Percentiles rank a stretch among this genome's conserved stretches.
These are phyloP conservation scores for Basidiobolus meristosporus DNA, from an alignment of 371 early-diverging fungal genomes.

Conservation along the genomic window DNA sequence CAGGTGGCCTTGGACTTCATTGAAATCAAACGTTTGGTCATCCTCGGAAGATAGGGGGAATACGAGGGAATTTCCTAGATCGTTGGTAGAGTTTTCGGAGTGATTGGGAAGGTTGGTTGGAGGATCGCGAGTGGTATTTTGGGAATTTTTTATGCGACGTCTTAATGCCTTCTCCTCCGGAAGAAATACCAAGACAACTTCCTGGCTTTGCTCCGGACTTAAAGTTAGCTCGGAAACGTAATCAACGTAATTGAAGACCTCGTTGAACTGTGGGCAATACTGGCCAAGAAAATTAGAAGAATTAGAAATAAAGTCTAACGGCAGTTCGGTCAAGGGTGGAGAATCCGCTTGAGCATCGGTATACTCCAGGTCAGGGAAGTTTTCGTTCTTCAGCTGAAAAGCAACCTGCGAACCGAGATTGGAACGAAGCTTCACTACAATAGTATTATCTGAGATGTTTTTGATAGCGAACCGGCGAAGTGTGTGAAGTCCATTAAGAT, in stretches of 20 bases:
- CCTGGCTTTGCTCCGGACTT: conserved; percentile 29
- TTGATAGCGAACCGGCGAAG: conserved; percentile 50
- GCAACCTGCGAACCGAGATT: conserved; percentile 66
- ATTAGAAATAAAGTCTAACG: conserved; percentile 21
- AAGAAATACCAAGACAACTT: conserved; percentile 56
- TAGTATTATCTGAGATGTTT: conserved; percentile 30
- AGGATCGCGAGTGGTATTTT: not conserved
- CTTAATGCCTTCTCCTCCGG: conserved; percentile 13
- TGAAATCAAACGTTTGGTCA: no score
- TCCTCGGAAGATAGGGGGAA: no score
- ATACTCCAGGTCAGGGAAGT: conserved; percentile 21
- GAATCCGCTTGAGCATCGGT: not conserved
- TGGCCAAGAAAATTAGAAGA: conserved; percentile 23
- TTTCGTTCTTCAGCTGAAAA: conserved; percentile 78
- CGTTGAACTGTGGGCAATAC: conserved; percentile 47
- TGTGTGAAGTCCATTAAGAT: conserved; percentile 67
- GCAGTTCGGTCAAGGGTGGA: not conserved
- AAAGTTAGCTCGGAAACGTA: conserved; percentile 58
- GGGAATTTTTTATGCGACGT: not conserved
- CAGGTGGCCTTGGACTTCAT: no score
- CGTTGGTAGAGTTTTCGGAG: conserved; percentile 4
- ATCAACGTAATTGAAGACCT: conserved; percentile 76
- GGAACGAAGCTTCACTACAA: conserved; percentile 58
- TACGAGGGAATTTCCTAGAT: no score
- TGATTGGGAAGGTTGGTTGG: not conserved